Evolutionary conservation across 768 basidiomycete species (phyloP), one percentile per base, ranked within the genome.

Genomic region (Xanthoconium stramineum): DNA sequence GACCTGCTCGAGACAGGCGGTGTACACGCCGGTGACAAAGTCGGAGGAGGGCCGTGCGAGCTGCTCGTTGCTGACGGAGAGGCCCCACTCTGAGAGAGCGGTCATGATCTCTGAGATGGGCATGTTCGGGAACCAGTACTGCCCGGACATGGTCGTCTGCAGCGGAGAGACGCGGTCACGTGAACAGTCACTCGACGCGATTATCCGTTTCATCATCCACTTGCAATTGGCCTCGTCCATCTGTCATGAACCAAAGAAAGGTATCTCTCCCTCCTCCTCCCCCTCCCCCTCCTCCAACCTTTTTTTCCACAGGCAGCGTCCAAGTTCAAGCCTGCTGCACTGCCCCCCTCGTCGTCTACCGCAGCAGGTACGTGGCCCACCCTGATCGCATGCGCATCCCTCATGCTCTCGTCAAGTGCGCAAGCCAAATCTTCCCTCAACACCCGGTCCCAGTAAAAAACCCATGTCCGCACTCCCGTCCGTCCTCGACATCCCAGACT

Each of bases 1-100:
- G 55, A 90, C 83, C 63, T 88, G 85, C 40, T 86, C 79, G 40
- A 93, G 78, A 65, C 89, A 89, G 9, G 85, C 82, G 56, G 75
- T 78, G 71, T 88, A 92, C 19, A 91, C 80, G 50, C 74, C 76
- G 37, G 84, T 78, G 32, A 91, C 87, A 60, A 90, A 89, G 42
- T 91, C 88, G 1, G 83, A 64, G 2, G 82, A 82, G 1, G 91
- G 91, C 17, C 79, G 78, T 42, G 78, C 66, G 42, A 93, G 83
- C 59, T 91, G 87, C 50, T 88, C 84, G 45, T 79, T 78, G 60
- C 79, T 84, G 35, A 90, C 78, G 9, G 80, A 74, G 32, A 91
- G 75, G 2, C 83, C 85, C 87, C 89, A 91, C 24, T 80, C 83
- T 6, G 78, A 74, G 28, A 93, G 79, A 3, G 85, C 78, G 48